phyloP scores from a whole-genome alignment of 164 flowering plant species.

The Protea cynaroides region DNA sequence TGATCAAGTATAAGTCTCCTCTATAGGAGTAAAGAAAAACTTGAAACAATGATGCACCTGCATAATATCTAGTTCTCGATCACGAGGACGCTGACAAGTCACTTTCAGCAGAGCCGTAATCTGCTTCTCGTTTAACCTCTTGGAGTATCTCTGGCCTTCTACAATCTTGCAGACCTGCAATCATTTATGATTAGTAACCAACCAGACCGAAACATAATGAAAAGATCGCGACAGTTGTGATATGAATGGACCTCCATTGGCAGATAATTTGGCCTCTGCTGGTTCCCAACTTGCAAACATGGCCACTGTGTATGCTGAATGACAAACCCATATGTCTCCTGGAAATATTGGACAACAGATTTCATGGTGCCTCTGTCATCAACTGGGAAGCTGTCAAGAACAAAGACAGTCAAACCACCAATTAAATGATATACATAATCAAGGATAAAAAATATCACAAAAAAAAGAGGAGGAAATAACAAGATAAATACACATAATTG shows the following conservation, averaged over 20 bases:
- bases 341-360: conserved; percentile 84
- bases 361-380: conserved; percentile 83
- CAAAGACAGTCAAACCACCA: neutral
- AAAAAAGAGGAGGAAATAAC: neutral
- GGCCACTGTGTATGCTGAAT: conserved; percentile 89
- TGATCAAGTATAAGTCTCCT: too few relatives aligned
- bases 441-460: neutral
- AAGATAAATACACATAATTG: too few relatives aligned
- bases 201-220: neutral
- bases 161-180: conserved; percentile 82
- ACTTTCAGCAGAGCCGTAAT: conserved; percentile 67
- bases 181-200: conserved; percentile 5
- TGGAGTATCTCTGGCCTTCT: conserved; percentile 83
- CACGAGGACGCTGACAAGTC: conserved; percentile 78
- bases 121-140: conserved; percentile 67
- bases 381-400: conserved; percentile 52
- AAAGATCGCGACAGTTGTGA: neutral
- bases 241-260: conserved; percentile 81
- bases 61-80: conserved; percentile 62
- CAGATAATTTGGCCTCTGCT: conserved; percentile 80
- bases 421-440: neutral
- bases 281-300: conserved; percentile 95
- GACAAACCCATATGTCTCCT: conserved; percentile 74
- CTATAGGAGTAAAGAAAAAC: neutral
- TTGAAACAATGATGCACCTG: conserved; percentile 31